Base-by-base conservation (phyloP, 148 eudicot genomes). In the Silene conica region DNA sequence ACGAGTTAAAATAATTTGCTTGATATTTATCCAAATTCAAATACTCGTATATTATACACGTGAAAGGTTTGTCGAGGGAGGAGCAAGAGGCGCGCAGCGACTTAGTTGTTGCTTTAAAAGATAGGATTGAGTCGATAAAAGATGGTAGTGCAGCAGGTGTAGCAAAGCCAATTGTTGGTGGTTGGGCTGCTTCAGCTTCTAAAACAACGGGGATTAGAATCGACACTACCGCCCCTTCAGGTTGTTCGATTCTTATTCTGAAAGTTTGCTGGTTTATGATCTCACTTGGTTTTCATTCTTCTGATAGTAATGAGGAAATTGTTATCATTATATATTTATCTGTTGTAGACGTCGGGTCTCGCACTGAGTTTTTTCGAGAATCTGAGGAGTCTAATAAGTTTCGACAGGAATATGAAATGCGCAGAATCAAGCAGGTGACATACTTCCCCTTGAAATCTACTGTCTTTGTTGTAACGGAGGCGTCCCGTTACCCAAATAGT, bases 331-430 rank as follows among this genome's bases (percentile, higher is more conserved):
- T 9, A 55, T 22, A 26, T 4, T 65, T 34, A 12, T 67, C 26
- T 73, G 6, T 77, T 38, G 61, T 71, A 89, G 88, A 80, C 67
- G 80, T 80, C 74, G 77, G 71, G 67, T 84, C 80, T 73, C 79
- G 78, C 45, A 56, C 62, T 1, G 88, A 74, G 19, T 89, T 82
- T 69, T 84, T 86, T 66, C 84, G 80, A 71, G 72, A 84, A 18
- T 83, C 83, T 63, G 87, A 86, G 46, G 88, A 87, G 60, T 81
- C 94, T 26, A 79, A 54, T 38, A 75, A 84, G 34, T 89, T 87
- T 66, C 80, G 86, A 71, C 85, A 87, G 68, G 91, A 89, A 67
- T 87, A 81, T 79, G 94, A 89, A 85, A 86, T 89, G 94, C 79
- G 87, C 70, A 89, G 83, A 76, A 83, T 87, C 63, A 87, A 75